A percentile compares a stretch with the other conserved stretches of the same genome.
These are phyloP conservation scores for Puccinia horiana DNA, from an alignment of 1,284 basidiomycete genomes.

Conservation along the genomic window DNA sequence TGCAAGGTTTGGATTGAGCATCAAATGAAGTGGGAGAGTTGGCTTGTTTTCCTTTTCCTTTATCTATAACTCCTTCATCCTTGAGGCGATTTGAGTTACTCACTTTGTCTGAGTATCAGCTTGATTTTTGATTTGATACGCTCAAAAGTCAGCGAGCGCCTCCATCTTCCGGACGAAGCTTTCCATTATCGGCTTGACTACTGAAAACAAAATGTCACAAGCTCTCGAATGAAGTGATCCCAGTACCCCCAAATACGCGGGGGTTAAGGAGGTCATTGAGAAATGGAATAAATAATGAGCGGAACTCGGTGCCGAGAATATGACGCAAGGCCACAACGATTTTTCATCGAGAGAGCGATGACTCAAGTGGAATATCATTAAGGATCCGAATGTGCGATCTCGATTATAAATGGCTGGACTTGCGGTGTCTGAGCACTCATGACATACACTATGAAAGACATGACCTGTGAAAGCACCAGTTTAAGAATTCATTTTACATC, in stretches of 20 bases:
- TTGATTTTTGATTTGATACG: conserved; percentile 52
- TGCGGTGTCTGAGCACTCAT: conserved; percentile 72
- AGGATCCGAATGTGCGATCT: conserved; percentile 81
- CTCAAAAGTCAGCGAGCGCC: conserved; percentile 65
- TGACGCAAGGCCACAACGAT: conserved; percentile 90
- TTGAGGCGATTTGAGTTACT: conserved; percentile 53
- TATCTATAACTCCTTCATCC: conserved; percentile 56
- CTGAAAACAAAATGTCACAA: conserved; percentile 81
- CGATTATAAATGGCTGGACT: conserved; percentile 76
- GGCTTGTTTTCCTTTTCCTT: conserved; percentile 63
- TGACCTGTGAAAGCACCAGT: conserved; percentile 65
- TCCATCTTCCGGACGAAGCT: conserved; percentile 84
- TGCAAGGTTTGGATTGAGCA: conserved; percentile 13
- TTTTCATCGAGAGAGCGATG: conserved; percentile 66
- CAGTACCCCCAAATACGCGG: conserved; percentile 82
- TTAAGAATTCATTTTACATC: neutral
- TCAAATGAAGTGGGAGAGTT: neutral
- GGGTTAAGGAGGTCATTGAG: conserved; percentile 91
- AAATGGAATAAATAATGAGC: conserved; percentile 78
- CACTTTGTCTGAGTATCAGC: conserved; percentile 52
- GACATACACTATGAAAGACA: conserved; percentile 90
- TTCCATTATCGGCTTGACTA: conserved; percentile 88
- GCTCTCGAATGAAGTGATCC: conserved; percentile 75
- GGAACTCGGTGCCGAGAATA: conserved; percentile 77
- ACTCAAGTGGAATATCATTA: conserved; percentile 86